Conservation (phyloP, 441 rosid species). For the Gossypium gossypioides region DNA sequence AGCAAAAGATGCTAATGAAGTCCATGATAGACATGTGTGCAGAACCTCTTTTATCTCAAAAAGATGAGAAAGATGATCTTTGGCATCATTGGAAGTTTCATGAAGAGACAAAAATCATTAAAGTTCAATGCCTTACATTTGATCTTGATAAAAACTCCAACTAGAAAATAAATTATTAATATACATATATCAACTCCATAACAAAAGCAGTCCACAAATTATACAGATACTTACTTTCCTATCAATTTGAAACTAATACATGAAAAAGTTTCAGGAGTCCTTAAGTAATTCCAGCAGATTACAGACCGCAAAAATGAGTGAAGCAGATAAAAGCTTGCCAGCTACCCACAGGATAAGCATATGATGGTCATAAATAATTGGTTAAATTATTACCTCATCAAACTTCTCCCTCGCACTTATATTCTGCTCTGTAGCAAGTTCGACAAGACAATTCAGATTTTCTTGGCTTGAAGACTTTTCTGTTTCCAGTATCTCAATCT, state of each 20-base stretch:
- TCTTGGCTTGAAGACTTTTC: slow-evolving; percentile 62
- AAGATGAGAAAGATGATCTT: not conserved
- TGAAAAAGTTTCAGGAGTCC: not conserved
- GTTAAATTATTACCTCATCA: slow-evolving; percentile 52
- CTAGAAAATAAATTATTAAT: not conserved
- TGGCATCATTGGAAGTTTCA: slow-evolving; percentile 3
- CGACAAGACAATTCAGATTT: slow-evolving; percentile 49
- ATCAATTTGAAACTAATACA: slow-evolving; percentile 8
- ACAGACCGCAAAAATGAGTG: not conserved
- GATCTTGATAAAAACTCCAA: not conserved
- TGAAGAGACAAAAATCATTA: not conserved
- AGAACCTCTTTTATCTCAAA: not conserved
- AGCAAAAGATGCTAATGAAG: not conserved
- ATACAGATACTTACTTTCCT: not conserved
- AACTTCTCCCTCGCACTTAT: slow-evolving; percentile 46
- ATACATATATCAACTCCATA: not conserved
- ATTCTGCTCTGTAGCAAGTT: slow-evolving; percentile 50
- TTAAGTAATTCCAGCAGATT: not conserved
- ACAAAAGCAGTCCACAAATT: not conserved
- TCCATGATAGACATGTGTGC: not conserved
- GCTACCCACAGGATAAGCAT: not conserved
- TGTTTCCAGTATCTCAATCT: slow-evolving; percentile 62
- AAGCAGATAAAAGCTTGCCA: not conserved
- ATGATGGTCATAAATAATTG: not conserved
- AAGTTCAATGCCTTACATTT: not conserved